phyloP scores from a whole-genome alignment of 805 yeast genomes.

The Komagataella phaffii region DNA sequence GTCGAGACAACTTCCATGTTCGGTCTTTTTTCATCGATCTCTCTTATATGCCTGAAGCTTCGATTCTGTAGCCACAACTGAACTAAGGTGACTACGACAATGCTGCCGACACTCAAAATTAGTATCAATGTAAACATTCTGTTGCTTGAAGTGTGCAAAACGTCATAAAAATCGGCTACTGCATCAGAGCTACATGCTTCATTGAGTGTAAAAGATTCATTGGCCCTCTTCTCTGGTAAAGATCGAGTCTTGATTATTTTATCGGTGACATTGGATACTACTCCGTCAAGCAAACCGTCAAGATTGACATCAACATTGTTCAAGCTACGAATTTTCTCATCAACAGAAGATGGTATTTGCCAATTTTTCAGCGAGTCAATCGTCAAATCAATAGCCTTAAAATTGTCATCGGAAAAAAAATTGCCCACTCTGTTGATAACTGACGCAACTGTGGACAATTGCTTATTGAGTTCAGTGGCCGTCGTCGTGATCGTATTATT shows the following conservation, averaged over 20 bases:
- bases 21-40: neutral
- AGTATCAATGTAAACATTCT: too few species aligned
- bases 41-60: neutral
- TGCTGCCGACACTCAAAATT: neutral
- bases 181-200: neutral
- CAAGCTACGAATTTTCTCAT: slow-evolving; percentile 29
- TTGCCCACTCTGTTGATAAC: slow-evolving; percentile 38
- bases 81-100: neutral
- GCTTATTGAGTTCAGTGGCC: slow-evolving; percentile 43
- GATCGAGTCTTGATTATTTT: neutral
- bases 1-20: neutral
- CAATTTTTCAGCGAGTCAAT: slow-evolving; percentile 41
- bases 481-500: slow-evolving; percentile 42
- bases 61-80: neutral
- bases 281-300: neutral
- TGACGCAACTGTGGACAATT: slow-evolving; percentile 38
- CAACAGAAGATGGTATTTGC: slow-evolving; percentile 52
- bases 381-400: slow-evolving; percentile 43
- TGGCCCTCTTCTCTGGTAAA: neutral
- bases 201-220: neutral
- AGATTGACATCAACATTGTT: neutral
- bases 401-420: slow-evolving; percentile 36
- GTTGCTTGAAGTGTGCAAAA: neutral
- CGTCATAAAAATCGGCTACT: neutral
- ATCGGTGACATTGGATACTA: neutral